Base-by-base conservation (phyloP, 768 basidiomycete species). In the Kwoniella sp. region DNA sequence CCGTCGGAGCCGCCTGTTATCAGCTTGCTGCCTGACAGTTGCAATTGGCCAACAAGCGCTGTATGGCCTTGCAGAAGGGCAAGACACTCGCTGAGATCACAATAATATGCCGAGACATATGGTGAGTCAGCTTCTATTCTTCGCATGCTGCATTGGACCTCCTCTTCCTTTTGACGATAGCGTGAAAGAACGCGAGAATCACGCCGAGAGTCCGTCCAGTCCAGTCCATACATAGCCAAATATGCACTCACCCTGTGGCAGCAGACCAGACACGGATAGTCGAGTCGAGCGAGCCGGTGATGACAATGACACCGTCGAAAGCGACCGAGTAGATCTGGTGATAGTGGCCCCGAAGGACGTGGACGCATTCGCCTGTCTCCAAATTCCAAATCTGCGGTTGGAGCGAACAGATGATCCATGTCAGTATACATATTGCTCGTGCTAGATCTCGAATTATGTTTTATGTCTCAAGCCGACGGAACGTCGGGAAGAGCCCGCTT, bases 201-300 rank as follows among this genome's bases (percentile, higher is more conserved):
- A 86, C 82, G 3, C 90, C 92, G 79, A 17, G 25, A 58, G 63
- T 55, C 25, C 63, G 63, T 55, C 25, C 63, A n/a, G n/a, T n/a
- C n/a, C n/a, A n/a, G n/a, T n/a, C n/a, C n/a, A 13, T 7, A 12
- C 3, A 7, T 34, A 34, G 7, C 31, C 20, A 63, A 29, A n/a
- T n/a, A 54, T 45, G 57, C 30, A 81, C 88, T 70, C 75, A 93
- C 92, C 94, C 94, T 45, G 89, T 88, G 11, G 85, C 82, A 0
- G 91, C 89, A 68, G 90, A 87, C 95, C 95, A 98, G 0, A 97
- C 86, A 2, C 93, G 84, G 2, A 96, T 90, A 0, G 90, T 92
- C n/a, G 92, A 93, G 73, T 97, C 94, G 68, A 95, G 82, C n/a
- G 89, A 89, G 4, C 93, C 94, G 5, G 91, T 91, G 1, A 88